Conservation (phyloP, 352 stramenopile species). For the Phytophthora parvispora region DNA sequence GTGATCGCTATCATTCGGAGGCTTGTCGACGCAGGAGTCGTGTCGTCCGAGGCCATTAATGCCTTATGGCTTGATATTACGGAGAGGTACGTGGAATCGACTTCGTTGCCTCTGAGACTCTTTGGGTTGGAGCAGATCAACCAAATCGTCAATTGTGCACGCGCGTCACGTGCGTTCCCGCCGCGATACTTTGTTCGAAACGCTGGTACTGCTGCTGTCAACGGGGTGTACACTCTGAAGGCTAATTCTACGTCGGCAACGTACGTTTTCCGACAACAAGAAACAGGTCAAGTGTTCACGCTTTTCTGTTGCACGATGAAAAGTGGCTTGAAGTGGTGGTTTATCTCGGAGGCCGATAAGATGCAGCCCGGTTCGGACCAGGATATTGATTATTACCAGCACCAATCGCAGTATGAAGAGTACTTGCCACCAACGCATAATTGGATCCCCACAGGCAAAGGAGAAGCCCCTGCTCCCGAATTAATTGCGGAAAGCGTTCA, state of each 20-base stretch:
- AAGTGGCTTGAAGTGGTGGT: conserved; percentile 99
- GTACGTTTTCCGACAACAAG: conserved; percentile 79
- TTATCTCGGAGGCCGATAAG: conserved; percentile 98
- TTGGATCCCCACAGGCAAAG: conserved; percentile 91
- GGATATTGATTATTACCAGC: conserved; percentile 99
- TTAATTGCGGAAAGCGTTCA: conserved; percentile 72
- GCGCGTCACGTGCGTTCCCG: conserved; percentile 87
- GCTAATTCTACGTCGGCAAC: conserved; percentile 67
- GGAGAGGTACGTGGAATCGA: conserved; percentile 90
- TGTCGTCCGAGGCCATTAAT: conserved; percentile 69
- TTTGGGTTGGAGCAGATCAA: conserved; percentile 96
- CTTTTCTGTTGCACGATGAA: conserved; percentile 99
- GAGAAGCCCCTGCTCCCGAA: conserved; percentile 75
- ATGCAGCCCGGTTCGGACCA: conserved; percentile 98
- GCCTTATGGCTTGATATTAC: conserved; percentile 87
- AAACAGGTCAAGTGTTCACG: conserved; percentile 90
- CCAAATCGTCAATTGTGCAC: conserved; percentile 92
- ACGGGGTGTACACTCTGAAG: conserved; percentile 95
- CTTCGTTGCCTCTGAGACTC: conserved; percentile 93
- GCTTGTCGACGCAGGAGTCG: conserved; percentile 73
- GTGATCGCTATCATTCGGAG: conserved; percentile 85
- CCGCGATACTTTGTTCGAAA: conserved; percentile 89
- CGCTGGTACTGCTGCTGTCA: conserved; percentile 93
- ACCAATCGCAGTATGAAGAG: conserved; percentile 97
- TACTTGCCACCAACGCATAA: conserved; percentile 90